Conservation (phyloP, 108 stramenopile species). For the Asterionellopsis glacialis region DNA sequence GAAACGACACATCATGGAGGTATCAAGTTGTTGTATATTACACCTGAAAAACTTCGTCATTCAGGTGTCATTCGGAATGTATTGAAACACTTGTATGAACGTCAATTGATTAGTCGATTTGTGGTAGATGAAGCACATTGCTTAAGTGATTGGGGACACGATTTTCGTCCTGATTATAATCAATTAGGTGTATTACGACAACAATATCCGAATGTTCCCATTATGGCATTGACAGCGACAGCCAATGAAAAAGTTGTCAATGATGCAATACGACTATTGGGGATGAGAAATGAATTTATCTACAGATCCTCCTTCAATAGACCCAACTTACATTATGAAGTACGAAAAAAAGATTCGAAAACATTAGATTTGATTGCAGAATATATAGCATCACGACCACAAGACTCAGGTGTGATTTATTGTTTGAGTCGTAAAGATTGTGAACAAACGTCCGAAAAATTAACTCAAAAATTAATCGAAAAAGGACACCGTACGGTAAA, state of each 20-base stretch:
- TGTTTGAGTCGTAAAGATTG: conserved; percentile 95
- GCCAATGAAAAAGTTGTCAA: conserved; percentile 91
- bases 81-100: conserved; percentile 53
- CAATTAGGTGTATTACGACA: conserved; percentile 68
- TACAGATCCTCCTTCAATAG: conserved; percentile 92
- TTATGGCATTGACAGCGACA: conserved; percentile 99
- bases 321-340: conserved; percentile 92
- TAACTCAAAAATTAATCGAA: conserved; percentile 57
- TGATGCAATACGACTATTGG: conserved; percentile 83
- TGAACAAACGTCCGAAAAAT: conserved; percentile 73
- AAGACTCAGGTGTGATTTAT: conserved; percentile 95
- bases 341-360: conserved; percentile 80
- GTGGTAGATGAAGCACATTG: conserved; percentile 99
- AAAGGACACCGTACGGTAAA: conserved; percentile 48
- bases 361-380: conserved; percentile 73
- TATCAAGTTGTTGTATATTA: conserved; percentile 96
- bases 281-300: conserved; percentile 65
- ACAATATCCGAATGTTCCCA: conserved; percentile 92
- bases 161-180: conserved; percentile 90
- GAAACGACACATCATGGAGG: conserved; percentile 66
- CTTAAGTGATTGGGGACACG: conserved; percentile 61
- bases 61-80: conserved; percentile 71
- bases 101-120: conserved; percentile 85
- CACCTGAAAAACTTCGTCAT: conserved; percentile 92
- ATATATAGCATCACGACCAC: conserved; percentile 60